These are phyloP conservation scores for Cichorium intybus DNA, from an alignment of 140 eudicot genomes.

Conservation along the genomic window DNA sequence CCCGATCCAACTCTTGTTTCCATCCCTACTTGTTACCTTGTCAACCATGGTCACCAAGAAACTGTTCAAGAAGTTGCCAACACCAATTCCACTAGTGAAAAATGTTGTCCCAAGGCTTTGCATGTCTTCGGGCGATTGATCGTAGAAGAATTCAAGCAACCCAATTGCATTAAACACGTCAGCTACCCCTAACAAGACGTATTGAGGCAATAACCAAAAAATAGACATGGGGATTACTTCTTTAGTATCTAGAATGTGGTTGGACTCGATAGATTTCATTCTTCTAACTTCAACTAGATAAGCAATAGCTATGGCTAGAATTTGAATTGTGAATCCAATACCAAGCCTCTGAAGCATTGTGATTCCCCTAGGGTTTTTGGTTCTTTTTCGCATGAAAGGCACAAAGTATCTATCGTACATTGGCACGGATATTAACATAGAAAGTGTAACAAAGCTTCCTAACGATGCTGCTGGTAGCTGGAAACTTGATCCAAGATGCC, in stretches of 20 bases:
- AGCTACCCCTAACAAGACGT: conserved; percentile 66
- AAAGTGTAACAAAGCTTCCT: conserved; percentile 72
- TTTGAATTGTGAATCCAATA: conserved; percentile 65
- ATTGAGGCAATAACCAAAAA: conserved; percentile 75
- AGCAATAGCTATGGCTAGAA: conserved; percentile 69
- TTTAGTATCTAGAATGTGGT: conserved; percentile 32
- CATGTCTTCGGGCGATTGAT: conserved; percentile 93
- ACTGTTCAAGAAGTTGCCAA: conserved; percentile 84
- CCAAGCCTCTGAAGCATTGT: conserved; percentile 79
- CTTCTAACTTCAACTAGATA: conserved; percentile 58
- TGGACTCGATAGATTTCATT: conserved; percentile 42
- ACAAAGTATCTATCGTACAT: conserved; percentile 76
- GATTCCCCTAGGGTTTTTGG: conserved; percentile 88
- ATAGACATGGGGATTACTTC: conserved; percentile 70
- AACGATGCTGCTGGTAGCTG: conserved; percentile 87
- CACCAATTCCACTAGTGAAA: conserved; percentile 77
- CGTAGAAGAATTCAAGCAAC: conserved; percentile 84
- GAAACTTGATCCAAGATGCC: conserved; percentile 56
- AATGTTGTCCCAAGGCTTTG: conserved; percentile 92
- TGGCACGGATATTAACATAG: conserved; percentile 69
- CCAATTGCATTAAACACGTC: conserved; percentile 86
- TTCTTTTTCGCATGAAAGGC: conserved; percentile 59
- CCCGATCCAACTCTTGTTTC: conserved; percentile 83
- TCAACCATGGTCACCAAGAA: conserved; percentile 82
- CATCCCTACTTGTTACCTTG: conserved; percentile 46